phyloP scores from a whole-genome alignment of 139 green algal genomes.

The Micractinium sp. region DNA sequence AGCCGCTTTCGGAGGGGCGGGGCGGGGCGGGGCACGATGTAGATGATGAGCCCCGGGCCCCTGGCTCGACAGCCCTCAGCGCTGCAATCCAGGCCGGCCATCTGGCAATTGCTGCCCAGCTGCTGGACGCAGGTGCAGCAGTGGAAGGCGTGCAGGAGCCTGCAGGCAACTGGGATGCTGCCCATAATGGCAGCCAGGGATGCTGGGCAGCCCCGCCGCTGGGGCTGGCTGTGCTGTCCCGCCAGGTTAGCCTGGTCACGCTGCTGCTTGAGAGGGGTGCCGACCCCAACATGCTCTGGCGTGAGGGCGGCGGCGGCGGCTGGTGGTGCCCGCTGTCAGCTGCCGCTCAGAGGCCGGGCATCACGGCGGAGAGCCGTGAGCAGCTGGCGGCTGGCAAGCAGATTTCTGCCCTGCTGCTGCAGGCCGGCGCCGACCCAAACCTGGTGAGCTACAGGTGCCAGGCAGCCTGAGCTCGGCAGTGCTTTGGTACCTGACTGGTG shows the following conservation, averaged over 20 bases:
- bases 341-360: not conserved
- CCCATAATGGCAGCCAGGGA: not conserved
- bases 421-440: not conserved
- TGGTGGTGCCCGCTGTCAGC: not conserved
- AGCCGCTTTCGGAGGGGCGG: too few species aligned
- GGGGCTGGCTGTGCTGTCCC: not conserved
- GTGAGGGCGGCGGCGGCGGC: too few species aligned
- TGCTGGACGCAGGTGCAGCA: not conserved
- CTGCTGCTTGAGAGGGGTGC: not conserved
- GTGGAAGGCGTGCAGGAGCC: not conserved
- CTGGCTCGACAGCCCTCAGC: not conserved
- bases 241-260: not conserved
- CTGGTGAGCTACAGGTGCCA: not conserved
- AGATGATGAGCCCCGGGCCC: not conserved
- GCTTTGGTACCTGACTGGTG: too few species aligned
- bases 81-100: not conserved
- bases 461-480: too few species aligned
- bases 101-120: not conserved
- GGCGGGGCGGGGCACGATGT: not conserved
- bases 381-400: not conserved
- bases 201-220: not conserved
- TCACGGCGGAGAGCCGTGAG: not conserved
- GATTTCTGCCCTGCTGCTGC: not conserved
- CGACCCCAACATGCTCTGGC: not conserved
- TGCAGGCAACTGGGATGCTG: not conserved